Evolutionary conservation across 1,284 basidiomycete species (phyloP).

Genomic region (Apiotrichum montevideense): DNA sequence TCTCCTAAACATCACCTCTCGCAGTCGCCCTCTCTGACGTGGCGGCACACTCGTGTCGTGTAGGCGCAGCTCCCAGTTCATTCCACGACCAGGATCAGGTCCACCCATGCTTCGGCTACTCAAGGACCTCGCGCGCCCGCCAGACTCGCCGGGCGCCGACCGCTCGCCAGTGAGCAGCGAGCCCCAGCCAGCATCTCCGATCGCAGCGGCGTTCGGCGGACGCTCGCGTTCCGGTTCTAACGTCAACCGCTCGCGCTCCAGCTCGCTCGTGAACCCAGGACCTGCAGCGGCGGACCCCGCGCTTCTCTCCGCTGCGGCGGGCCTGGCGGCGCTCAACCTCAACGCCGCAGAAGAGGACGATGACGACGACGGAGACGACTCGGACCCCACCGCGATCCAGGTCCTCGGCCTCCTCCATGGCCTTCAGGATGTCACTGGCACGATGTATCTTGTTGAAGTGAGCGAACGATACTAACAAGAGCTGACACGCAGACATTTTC

Average conservation of each 20-base stretch:
- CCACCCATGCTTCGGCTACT: constrained; percentile 41
- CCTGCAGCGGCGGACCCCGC: background rate
- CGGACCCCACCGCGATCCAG: constrained; percentile 25
- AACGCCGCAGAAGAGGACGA: constrained; percentile 6
- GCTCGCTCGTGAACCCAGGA: background rate
- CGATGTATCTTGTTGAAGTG: constrained; percentile 40
- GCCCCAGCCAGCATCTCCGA: background rate
- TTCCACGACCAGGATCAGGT: too few relatives aligned
- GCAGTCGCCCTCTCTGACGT: too few relatives aligned
- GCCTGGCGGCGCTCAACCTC: background rate
- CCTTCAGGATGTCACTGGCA: constrained; percentile 17
- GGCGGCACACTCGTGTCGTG: too few relatives aligned
- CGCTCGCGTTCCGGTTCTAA: background rate
- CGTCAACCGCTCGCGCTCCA: background rate
- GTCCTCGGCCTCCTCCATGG: constrained; percentile 26
- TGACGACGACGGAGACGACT: constrained; percentile 24
- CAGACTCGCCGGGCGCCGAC: constrained; percentile 19
- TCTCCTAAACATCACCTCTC: too few relatives aligned
- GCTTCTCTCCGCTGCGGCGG: background rate
- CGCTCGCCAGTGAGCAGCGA: background rate
- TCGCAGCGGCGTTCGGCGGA: background rate
- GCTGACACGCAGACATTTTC: constrained; percentile 31
- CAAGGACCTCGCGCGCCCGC: constrained; percentile 41
- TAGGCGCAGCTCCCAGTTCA: too few relatives aligned
- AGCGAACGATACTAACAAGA: constrained; percentile 1